Percentiles rank a stretch among this genome's conserved stretches.
Conservation (phyloP, 371 early-diverging fungal genomes). For the Mucor sp. region DNA sequence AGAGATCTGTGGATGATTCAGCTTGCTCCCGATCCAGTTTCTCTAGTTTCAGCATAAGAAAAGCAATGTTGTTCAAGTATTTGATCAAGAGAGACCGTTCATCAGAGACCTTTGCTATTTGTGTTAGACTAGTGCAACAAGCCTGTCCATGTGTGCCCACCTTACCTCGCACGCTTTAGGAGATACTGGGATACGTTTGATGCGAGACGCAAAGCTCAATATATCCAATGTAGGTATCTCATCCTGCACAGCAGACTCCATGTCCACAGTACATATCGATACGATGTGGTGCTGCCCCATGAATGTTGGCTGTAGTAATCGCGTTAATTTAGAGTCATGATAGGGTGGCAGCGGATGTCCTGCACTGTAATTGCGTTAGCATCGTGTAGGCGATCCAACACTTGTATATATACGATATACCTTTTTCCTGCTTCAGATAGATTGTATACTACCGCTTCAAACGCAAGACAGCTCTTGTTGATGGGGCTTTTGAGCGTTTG, state of each 20-base stretch:
- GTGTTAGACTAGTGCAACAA: no score
- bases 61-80: conserved; percentile 5
- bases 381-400: neutral
- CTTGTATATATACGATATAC: neutral
- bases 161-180: conserved; percentile 24
- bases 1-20: neutral
- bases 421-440: conserved; percentile 20
- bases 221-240: conserved; percentile 75
- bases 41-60: conserved; percentile 1
- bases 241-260: conserved; percentile 61
- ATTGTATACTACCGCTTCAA: conserved; percentile 20
- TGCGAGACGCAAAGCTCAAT: conserved; percentile 84
- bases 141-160: neutral
- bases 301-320: conserved; percentile 83
- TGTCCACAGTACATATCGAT: conserved; percentile 82
- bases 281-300: conserved; percentile 78
- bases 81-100: conserved; percentile 14
- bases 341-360: conserved; percentile 76
- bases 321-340: conserved; percentile 91
- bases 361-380: conserved; percentile 2
- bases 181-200: conserved; percentile 60
- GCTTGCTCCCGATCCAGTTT: neutral
- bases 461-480: conserved; percentile 20
- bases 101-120: conserved; percentile 7
- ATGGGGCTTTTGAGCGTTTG: conserved; percentile 18